Percentiles rank a stretch among this genome's conserved stretches.
Evolutionary conservation across 169 alveolate genomes (phyloP).

Genomic region (Eimeria falciformis): DNA sequence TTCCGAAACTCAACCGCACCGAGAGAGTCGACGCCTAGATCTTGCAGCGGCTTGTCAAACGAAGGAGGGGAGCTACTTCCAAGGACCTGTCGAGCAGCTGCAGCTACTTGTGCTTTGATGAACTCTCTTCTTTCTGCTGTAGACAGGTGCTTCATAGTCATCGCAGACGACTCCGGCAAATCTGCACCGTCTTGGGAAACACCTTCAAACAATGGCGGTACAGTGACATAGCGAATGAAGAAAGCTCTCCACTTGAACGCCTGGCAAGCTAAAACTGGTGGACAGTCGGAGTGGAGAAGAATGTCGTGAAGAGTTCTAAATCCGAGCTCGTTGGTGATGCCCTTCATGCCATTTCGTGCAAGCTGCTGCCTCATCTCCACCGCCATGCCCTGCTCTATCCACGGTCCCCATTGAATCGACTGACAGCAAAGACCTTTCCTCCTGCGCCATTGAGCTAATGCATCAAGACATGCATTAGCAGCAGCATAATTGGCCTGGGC

Average conservation of each 20-base stretch:
- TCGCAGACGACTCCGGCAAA: conserved; percentile 6
- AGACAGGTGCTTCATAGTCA: conserved; percentile 28
- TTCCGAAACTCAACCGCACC: conserved; percentile 87
- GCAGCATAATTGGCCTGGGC: conserved; percentile 86
- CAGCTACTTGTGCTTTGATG: conserved; percentile 46
- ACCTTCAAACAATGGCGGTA: conserved; percentile 24
- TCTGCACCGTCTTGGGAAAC: background rate
- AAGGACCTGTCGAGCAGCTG: conserved; percentile 76
- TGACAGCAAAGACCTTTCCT: conserved; percentile 73
- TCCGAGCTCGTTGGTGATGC: conserved; percentile 81
- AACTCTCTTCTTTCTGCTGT: conserved; percentile 73
- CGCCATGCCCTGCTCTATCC: conserved; percentile 78
- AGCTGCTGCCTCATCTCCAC: conserved; percentile 73
- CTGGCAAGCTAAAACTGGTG: conserved; percentile 78
- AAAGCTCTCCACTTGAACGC: conserved; percentile 79
- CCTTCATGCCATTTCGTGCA: conserved; percentile 80
- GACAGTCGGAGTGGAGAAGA: background rate
- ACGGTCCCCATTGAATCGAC: conserved; percentile 84
- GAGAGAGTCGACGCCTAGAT: conserved; percentile 86
- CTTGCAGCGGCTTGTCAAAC: conserved; percentile 79
- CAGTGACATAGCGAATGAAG: conserved; percentile 43
- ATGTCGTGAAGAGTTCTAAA: conserved; percentile 68
- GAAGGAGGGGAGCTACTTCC: conserved; percentile 71
- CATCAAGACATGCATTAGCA: conserved; percentile 85
- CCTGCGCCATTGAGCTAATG: conserved; percentile 80